Evolutionary conservation across 2,329 filamentous ascomycete species (phyloP), one percentile per base, ranked within the genome.

Genomic region (Scedosporium boydii): DNA sequence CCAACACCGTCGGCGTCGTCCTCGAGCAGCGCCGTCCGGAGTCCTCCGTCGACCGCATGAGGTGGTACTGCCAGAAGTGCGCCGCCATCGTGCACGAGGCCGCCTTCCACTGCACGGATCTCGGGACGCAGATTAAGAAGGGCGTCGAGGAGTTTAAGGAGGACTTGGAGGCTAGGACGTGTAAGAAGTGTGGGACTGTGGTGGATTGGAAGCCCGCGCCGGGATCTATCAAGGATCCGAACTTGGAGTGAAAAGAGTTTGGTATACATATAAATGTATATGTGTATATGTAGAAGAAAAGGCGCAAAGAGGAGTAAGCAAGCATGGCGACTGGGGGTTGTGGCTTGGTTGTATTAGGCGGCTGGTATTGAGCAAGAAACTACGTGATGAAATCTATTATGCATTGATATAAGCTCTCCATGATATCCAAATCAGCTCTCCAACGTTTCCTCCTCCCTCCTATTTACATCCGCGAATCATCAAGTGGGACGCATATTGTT

Each of bases 51-150:
- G 93, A 98, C 79, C 82, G 83, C 62, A 83, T 98, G 83, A 80
- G 91, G 66, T 98, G 93, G 93, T 98, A 98, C 77, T 98, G 95
- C 76, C 76, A 76, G 59, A 66, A 80, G 68, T 96, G 92, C 72
- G 77, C 79, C 14, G 80, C 82, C 63, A 75, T 93, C 66, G 93
- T 98, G 6, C 88, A 96, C 76, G 93, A 98, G 80, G 89, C 87
- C 53, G 79, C 82, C 10, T 98, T 99, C 71, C 86, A 95, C 73
- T 96, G 92, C 74, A 93, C 87, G 41, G 89, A 98, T 77, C 77
- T 98, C 66, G 93, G 93, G 21, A 93, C 89, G 26, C 95, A 98
- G 84, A 93, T 99, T 71, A 98, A 97, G 80, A 85, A 85, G 60
- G 93, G 90, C 6, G 93, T 98, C 44, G 86, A 96, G 75, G 81